phyloP scores from a whole-genome alignment of 2,329 filamentous ascomycete species.

The Diaporthe sp. region DNA sequence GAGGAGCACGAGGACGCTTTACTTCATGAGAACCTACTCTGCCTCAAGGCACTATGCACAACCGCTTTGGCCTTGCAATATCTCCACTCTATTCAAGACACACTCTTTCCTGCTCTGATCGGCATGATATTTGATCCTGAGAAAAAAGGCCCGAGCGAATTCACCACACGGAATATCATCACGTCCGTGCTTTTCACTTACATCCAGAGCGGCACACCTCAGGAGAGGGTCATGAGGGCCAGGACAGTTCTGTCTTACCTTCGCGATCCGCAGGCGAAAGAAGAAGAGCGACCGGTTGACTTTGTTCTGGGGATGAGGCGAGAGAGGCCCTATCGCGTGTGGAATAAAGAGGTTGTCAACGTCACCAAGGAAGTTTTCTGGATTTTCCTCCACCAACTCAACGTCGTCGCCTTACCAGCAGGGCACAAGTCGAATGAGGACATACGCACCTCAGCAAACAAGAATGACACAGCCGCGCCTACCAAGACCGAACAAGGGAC shows the following conservation, averaged over 20 bases:
- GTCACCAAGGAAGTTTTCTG: slow-evolving; percentile 99
- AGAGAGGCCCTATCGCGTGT: slow-evolving; percentile 88
- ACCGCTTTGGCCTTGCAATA: slow-evolving; percentile 87
- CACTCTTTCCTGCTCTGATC: slow-evolving; percentile 86
- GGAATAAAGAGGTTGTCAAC: slow-evolving; percentile 91
- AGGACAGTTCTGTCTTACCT: slow-evolving; percentile 81
- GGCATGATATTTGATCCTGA: slow-evolving; percentile 97
- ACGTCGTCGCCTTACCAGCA: slow-evolving; percentile 78
- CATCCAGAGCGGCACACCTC: slow-evolving; percentile 73
- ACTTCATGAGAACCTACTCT: slow-evolving; percentile 90
- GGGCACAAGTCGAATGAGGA: slow-evolving; percentile 43
- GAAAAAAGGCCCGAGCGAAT: slow-evolving; percentile 96
- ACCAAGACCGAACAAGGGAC: slow-evolving; percentile 33
- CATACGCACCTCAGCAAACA: slow-evolving; percentile 38
- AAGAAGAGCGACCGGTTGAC: slow-evolving; percentile 79
- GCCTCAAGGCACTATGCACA: slow-evolving; percentile 93
- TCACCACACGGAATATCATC: slow-evolving; percentile 90
- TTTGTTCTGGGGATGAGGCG: slow-evolving; percentile 93
- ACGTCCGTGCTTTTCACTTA: slow-evolving; percentile 91
- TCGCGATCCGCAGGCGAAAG: slow-evolving; percentile 80
- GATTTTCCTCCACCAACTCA: slow-evolving; percentile 97
- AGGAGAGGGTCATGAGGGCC: slow-evolving; percentile 75
- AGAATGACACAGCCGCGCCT: slow-evolving; percentile 34
- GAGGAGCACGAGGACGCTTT: slow-evolving; percentile 97
- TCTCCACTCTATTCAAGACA: slow-evolving; percentile 80